These are phyloP conservation scores for Vigna nakashimae DNA, from an alignment of 306 rosid species.

Conservation along the genomic window DNA sequence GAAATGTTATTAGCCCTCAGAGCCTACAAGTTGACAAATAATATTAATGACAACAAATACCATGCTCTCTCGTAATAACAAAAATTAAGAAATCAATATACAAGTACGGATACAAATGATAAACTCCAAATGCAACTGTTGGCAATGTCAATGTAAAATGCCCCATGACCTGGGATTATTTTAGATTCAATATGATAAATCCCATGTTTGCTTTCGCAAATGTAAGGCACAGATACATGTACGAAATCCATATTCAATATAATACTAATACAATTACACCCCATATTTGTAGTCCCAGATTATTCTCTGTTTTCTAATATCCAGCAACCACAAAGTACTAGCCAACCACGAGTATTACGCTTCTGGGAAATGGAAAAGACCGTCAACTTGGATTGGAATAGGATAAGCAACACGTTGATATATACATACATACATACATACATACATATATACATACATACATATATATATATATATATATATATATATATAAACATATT, in stretches of 20 bases:
- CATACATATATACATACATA: too few relatives aligned
- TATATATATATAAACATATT: neutral
- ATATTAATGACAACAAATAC: constrained; percentile 33
- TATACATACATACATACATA: neutral
- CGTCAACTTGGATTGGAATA: neutral
- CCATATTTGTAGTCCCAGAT: neutral
- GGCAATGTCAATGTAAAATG: neutral
- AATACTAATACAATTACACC: neutral
- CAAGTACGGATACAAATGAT: neutral
- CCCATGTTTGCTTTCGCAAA: neutral
- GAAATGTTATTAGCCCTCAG: constrained; percentile 76
- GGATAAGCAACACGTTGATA: neutral
- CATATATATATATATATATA: neutral
- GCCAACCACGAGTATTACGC: neutral
- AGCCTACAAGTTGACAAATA: constrained; percentile 58
- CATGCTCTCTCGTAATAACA: neutral
- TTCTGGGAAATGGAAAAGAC: neutral
- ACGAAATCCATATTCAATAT: neutral
- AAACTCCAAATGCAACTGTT: constrained; percentile 16
- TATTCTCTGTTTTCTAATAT: neutral
- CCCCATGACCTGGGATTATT: neutral
- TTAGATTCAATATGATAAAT: neutral
- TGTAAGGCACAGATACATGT: neutral
- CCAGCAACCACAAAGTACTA: neutral
- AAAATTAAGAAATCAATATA: constrained; percentile 25